A percentile compares a stretch with the other conserved stretches of the same genome.
phyloP scores from a whole-genome alignment of 176 grass and related monocot species.

The Oryza coarctata region DNA sequence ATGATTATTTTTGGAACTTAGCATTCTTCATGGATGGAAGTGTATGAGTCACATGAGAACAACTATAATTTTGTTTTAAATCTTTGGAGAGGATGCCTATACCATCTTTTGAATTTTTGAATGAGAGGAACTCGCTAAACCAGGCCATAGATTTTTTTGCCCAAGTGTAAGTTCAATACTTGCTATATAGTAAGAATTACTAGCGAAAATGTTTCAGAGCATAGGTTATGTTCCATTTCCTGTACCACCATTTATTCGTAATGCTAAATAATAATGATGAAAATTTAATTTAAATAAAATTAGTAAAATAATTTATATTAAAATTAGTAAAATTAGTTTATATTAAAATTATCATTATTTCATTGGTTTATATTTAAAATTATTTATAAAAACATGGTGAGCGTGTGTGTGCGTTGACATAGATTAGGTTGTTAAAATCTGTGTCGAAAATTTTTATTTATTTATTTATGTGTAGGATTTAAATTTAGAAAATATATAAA shows the following conservation, averaged over 20 bases:
- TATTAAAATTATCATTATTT: too few relatives aligned
- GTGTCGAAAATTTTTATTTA: too few relatives aligned
- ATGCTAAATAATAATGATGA: too few relatives aligned
- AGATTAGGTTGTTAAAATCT: too few relatives aligned
- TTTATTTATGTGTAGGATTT: too few relatives aligned
- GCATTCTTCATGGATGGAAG: constrained; percentile 26
- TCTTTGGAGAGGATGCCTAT: constrained; percentile 35
- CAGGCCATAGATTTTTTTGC: constrained; percentile 8
- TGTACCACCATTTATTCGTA: neutral
- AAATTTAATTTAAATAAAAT: too few relatives aligned
- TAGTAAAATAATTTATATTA: too few relatives aligned
- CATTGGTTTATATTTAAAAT: too few relatives aligned
- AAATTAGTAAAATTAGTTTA: too few relatives aligned
- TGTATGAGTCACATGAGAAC: constrained; percentile 30
- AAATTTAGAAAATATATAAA: too few relatives aligned
- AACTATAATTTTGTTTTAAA: constrained; percentile 29
- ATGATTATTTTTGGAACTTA: constrained; percentile 20
- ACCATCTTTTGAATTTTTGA: constrained; percentile 17
- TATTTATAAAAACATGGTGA: too few relatives aligned
- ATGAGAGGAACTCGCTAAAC: constrained; percentile 40
- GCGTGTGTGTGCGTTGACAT: too few relatives aligned
- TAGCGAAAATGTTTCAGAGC: neutral
- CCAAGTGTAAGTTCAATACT: constrained; percentile 16
- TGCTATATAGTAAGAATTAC: constrained; percentile 43
- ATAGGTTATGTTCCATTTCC: neutral